A percentile compares a stretch with the other conserved stretches of the same genome.
These are phyloP conservation scores for Boletellus sp. DNA, from an alignment of 768 basidiomycete species.

Conservation along the genomic window DNA sequence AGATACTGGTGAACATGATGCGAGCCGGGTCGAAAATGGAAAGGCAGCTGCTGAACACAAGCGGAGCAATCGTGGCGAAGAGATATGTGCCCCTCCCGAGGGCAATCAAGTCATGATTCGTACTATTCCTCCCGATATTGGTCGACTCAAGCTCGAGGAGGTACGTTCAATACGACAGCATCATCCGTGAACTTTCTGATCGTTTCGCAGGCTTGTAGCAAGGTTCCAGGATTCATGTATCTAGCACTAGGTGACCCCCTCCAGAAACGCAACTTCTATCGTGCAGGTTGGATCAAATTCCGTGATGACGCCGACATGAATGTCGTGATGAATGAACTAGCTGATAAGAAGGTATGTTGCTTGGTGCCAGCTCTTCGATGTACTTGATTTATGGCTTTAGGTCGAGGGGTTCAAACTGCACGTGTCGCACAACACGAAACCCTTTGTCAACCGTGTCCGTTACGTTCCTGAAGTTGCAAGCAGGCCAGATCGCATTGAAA, in stretches of 20 bases:
- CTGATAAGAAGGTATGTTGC: conserved; percentile 73
- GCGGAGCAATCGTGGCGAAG: conserved; percentile 61
- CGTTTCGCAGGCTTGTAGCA: conserved; percentile 60
- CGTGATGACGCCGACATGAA: conserved; percentile 81
- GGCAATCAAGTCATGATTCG: conserved; percentile 93
- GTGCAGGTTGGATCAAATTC: conserved; percentile 92
- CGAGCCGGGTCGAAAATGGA: conserved; percentile 57
- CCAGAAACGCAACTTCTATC: conserved; percentile 90
- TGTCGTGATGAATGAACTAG: conserved; percentile 63
- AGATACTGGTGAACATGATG: conserved; percentile 59
- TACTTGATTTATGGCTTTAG: conserved; percentile 38
- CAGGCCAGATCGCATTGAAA: conserved; percentile 72
- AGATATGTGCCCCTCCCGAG: conserved; percentile 65
- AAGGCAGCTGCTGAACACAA: conserved; percentile 44
- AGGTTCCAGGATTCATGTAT: conserved; percentile 79
- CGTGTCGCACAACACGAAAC: conserved; percentile 74
- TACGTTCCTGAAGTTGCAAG: conserved; percentile 81
- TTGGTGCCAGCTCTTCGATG: conserved; percentile 1
- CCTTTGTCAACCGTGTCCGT: conserved; percentile 74
- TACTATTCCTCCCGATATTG: conserved; percentile 91
- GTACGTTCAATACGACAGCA: conserved; percentile 39
- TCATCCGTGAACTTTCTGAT: conserved; percentile 5
- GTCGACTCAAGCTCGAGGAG: conserved; percentile 85
- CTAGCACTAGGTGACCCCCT: conserved; percentile 89
- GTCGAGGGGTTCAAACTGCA: conserved; percentile 95